Conservation (phyloP, 2,329 filamentous ascomycete genomes). For the Didymella pinodella region DNA sequence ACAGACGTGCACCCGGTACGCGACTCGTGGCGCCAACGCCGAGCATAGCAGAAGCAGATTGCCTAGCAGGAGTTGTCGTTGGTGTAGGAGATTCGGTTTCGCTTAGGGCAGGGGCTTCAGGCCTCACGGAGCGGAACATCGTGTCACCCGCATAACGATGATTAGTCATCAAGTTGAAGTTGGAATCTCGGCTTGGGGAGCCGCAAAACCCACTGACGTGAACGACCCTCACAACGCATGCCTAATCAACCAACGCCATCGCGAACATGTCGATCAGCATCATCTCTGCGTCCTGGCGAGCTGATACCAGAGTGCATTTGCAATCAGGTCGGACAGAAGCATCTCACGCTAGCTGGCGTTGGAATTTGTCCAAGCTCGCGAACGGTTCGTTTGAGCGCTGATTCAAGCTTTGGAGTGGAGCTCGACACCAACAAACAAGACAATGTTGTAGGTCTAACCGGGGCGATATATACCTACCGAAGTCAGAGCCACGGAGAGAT, state of each 20-base stretch:
- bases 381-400: slow-evolving; percentile 23
- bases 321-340: slow-evolving; percentile 2
- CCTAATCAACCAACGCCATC: slow-evolving; percentile 15
- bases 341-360: neutral
- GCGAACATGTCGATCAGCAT: slow-evolving; percentile 15
- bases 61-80: slow-evolving; percentile 2
- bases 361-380: slow-evolving; percentile 6
- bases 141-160: neutral
- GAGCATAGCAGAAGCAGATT: slow-evolving; percentile 1
- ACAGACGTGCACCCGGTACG: slow-evolving; percentile 4
- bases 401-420: slow-evolving; percentile 15
- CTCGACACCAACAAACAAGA: slow-evolving; percentile 21
- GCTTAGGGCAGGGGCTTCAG: slow-evolving; percentile 2
- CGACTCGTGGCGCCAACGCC: slow-evolving; percentile 17
- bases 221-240: slow-evolving; percentile 13
- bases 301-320: slow-evolving; percentile 1
- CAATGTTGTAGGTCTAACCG: slow-evolving; percentile 5
- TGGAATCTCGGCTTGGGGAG: slow-evolving; percentile 15
- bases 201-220: slow-evolving; percentile 19
- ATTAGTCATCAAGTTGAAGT: slow-evolving; percentile 1
- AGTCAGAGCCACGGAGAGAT: neutral
- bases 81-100: slow-evolving; percentile 9
- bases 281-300: slow-evolving; percentile 8
- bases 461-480: slow-evolving; percentile 7
- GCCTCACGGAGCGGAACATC: neutral